A percentile compares a stretch with the other conserved stretches of the same genome.
Conservation (phyloP, 202 grass and related monocot species). For the Cymbopogon flexuosus region DNA sequence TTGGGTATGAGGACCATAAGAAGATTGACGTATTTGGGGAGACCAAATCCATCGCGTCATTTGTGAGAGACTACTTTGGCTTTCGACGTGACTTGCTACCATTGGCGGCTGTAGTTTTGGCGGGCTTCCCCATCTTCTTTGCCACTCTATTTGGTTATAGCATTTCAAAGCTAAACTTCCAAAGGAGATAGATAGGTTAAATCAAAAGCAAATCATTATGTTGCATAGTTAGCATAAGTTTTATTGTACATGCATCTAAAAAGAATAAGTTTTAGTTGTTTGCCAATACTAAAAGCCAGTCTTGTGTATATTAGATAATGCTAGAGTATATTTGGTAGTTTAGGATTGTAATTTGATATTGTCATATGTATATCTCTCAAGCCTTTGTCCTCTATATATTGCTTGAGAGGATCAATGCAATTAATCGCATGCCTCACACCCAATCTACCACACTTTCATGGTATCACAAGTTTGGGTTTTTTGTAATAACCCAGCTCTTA, state of each 20-base stretch:
- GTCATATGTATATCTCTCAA: not conserved
- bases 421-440: not conserved
- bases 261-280: not conserved
- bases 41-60: conserved; percentile 30
- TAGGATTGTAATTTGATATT: not conserved
- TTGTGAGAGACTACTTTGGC: conserved; percentile 51
- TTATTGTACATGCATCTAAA: not conserved
- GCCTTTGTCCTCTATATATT: no score
- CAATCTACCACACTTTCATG: no score
- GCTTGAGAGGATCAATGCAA: not conserved
- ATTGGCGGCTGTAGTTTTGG: conserved; percentile 33
- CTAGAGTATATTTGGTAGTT: not conserved
- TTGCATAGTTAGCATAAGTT: not conserved
- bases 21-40: conserved; percentile 44
- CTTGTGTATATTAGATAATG: not conserved
- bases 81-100: conserved; percentile 36
- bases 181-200: conserved; percentile 41
- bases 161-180: conserved; percentile 63
- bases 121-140: conserved; percentile 38
- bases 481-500: no score
- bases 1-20: conserved; percentile 25
- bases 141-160: conserved; percentile 47
- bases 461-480: no score
- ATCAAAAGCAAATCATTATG: not conserved
- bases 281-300: not conserved